Percentiles rank a stretch among this genome's conserved stretches.
Conservation (phyloP, 2,329 filamentous ascomycete species). For the Pyrenophora teres region DNA sequence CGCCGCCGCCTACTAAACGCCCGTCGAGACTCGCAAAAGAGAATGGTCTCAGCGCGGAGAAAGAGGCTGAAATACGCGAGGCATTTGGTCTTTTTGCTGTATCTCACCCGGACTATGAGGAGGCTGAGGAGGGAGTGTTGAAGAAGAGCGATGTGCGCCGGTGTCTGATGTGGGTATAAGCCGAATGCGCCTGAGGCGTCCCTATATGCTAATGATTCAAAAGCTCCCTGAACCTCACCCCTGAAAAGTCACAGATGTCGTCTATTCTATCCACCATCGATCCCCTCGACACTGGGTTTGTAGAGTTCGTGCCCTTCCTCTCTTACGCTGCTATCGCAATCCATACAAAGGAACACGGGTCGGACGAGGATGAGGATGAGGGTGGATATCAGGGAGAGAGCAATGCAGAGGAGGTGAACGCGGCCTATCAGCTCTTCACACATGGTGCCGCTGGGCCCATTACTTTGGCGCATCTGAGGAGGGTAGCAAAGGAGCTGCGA, state of each 20-base stretch:
- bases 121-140: constrained; percentile 64
- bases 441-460: constrained; percentile 65
- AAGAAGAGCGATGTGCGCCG: constrained; percentile 53
- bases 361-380: constrained; percentile 49
- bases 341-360: constrained; percentile 51
- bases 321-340: constrained; percentile 87
- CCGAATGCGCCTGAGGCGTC: not conserved
- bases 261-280: constrained; percentile 83
- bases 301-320: constrained; percentile 80
- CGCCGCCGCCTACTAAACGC: constrained; percentile 49
- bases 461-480: constrained; percentile 75
- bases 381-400: constrained; percentile 40
- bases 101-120: constrained; percentile 59
- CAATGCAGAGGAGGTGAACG: constrained; percentile 70
- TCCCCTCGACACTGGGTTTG: constrained; percentile 76
- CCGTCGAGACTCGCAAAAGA: constrained; percentile 91
- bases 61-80: constrained; percentile 90
- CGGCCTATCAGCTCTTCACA: constrained; percentile 82
- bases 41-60: constrained; percentile 79
- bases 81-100: constrained; percentile 79
- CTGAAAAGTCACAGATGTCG: constrained; percentile 69
- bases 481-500: constrained; percentile 79
- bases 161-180: constrained; percentile 55
- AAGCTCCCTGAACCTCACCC: constrained; percentile 79
- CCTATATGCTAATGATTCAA: constrained; percentile 6